These are phyloP conservation scores for Hypoxylon fragiforme DNA, from an alignment of 495 filamentous ascomycete species.

Conservation along the genomic window DNA sequence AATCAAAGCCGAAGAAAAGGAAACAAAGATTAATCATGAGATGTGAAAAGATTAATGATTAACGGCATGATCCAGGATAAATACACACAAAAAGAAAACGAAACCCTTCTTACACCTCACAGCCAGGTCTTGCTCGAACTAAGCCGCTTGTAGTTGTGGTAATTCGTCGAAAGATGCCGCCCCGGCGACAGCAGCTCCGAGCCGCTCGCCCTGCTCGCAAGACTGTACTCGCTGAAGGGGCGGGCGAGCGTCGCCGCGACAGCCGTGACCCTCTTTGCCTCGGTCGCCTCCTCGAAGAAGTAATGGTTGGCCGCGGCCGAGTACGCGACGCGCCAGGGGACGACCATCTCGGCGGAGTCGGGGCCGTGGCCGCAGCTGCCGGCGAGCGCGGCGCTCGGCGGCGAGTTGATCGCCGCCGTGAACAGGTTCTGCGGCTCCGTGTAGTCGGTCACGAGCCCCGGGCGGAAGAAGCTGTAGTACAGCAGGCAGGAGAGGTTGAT, in stretches of 20 bases:
- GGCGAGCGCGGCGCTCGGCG: constrained; percentile 54
- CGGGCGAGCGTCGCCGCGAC: background rate
- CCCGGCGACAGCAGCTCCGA: constrained; percentile 21
- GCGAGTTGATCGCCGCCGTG: constrained; percentile 68
- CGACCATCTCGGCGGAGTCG: constrained; percentile 52
- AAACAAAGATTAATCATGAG: no score
- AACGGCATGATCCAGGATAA: background rate
- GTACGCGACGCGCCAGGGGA: constrained; percentile 62
- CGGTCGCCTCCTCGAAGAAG: constrained; percentile 43
- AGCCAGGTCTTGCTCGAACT: constrained; percentile 34
- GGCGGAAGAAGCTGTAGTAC: constrained; percentile 52
- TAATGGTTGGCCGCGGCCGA: constrained; percentile 43
- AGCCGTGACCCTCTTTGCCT: background rate
- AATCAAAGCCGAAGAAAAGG: no score
- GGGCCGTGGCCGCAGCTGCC: constrained; percentile 71
- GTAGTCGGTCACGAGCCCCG: constrained; percentile 67
- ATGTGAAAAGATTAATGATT: no score
- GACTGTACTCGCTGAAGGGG: background rate
- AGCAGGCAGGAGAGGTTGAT: constrained; percentile 64
- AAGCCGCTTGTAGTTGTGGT: constrained; percentile 34
- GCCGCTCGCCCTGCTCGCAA: constrained; percentile 22
- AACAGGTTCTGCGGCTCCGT: constrained; percentile 77
- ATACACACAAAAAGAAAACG: background rate
- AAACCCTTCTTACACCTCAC: background rate
- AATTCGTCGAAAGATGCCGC: background rate